Conservation (phyloP, 441 rosid species). For the Melastoma candidum region DNA sequence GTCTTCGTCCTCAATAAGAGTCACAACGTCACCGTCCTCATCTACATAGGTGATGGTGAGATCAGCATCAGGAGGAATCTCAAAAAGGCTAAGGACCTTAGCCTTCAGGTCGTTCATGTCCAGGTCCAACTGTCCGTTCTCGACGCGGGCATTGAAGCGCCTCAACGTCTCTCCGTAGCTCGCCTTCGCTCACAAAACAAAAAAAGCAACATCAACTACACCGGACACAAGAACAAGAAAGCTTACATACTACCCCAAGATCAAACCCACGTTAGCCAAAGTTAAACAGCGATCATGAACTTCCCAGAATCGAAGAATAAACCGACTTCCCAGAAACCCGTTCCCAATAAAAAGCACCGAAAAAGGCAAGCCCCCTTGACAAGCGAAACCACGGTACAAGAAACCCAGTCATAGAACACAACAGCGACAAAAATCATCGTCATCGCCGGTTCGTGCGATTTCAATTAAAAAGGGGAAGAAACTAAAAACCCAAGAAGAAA, state of each 20-base stretch:
- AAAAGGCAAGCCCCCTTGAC: no score
- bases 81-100: constrained; percentile 52
- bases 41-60: constrained; percentile 61
- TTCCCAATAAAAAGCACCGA: no score
- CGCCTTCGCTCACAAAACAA: constrained; percentile 38
- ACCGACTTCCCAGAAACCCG: no score
- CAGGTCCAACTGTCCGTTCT: constrained; percentile 54
- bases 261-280: not conserved
- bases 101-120: constrained; percentile 44
- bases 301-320: no score
- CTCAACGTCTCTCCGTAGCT: constrained; percentile 60
- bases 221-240: not conserved
- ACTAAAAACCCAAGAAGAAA: not conserved
- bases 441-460: no score
- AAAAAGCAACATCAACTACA: not conserved
- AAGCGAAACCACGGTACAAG: no score
- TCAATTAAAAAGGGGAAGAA: no score
- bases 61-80: constrained; percentile 42
- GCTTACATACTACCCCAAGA: not conserved
- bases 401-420: no score
- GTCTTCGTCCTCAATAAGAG: constrained; percentile 71
- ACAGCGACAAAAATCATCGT: no score
- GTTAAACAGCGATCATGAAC: no score
- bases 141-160: constrained; percentile 59
- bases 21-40: constrained; percentile 92